Conservation (phyloP, 2,329 filamentous ascomycete species). For the Monilinia fructigena region DNA sequence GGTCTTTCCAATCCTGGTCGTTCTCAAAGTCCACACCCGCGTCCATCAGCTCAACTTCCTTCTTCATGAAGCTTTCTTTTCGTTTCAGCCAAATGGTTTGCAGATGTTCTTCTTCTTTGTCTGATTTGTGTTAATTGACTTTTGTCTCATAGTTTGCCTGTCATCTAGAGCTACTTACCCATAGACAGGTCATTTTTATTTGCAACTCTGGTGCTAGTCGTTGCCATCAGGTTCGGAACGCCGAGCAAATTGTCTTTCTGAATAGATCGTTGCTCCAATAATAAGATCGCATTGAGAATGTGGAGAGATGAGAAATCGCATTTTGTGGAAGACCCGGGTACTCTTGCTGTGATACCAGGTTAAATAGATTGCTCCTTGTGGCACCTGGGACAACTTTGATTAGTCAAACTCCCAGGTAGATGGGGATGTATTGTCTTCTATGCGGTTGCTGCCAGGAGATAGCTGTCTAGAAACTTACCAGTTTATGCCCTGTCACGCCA, state of each 20-base stretch:
- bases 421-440: background rate
- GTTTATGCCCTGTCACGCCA: slow-evolving; percentile 26
- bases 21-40: background rate
- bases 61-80: rapidly evolving
- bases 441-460: background rate
- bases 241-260: slow-evolving; percentile 24
- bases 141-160: background rate
- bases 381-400: background rate
- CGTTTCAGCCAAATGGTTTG: rapidly evolving
- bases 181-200: rapidly evolving
- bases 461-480: background rate
- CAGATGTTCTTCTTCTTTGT: background rate
- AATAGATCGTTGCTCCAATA: slow-evolving; percentile 28
- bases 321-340: slow-evolving; percentile 30
- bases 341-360: slow-evolving; percentile 29
- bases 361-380: slow-evolving; percentile 28
- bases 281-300: slow-evolving; percentile 26
- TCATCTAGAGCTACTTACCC: background rate
- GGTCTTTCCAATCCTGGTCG: background rate
- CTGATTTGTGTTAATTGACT: background rate
- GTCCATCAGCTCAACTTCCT: background rate
- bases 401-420: background rate
- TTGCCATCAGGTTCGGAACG: slow-evolving; percentile 25
- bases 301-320: slow-evolving; percentile 30
- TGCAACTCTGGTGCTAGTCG: background rate